These are phyloP conservation scores for Actinidia polygama DNA, from an alignment of 179 eudicot species.

Conservation along the genomic window DNA sequence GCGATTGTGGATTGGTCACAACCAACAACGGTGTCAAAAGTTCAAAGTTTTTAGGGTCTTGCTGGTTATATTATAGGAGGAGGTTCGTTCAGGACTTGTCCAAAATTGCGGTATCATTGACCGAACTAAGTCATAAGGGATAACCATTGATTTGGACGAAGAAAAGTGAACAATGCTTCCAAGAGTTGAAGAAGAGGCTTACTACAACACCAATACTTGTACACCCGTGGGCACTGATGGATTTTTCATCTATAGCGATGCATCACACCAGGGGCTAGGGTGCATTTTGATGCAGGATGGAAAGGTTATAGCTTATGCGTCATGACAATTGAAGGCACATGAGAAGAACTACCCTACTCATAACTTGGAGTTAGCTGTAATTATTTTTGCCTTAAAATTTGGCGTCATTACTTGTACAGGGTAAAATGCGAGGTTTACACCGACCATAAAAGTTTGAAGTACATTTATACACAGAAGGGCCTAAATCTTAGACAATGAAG, in stretches of 20 bases:
- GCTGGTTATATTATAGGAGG: background rate
- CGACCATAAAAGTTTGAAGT: too few relatives aligned
- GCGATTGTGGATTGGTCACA: background rate
- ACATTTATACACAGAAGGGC: too few relatives aligned
- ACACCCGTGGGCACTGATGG: background rate
- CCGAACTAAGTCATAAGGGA: background rate
- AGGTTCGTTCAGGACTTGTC: background rate
- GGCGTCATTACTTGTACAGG: too few relatives aligned
- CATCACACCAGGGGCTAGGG: background rate
- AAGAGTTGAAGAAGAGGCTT: background rate
- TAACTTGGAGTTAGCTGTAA: too few relatives aligned
- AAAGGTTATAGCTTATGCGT: too few relatives aligned
- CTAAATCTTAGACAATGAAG: too few relatives aligned
- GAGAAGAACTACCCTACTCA: too few relatives aligned
- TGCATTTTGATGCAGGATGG: too few relatives aligned
- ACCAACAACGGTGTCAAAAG: background rate
- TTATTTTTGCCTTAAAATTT: too few relatives aligned
- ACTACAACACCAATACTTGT: background rate
- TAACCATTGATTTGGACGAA: background rate
- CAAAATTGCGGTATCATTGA: background rate
- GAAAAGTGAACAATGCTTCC: background rate
- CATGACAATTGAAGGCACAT: too few relatives aligned
- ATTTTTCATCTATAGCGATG: background rate
- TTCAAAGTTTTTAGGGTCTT: background rate
- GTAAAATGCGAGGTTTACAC: too few relatives aligned